Evolutionary conservation across 805 yeast species (phyloP), one percentile per base, ranked within the genome.

Genomic region (Hagleromyces aurorensis): DNA sequence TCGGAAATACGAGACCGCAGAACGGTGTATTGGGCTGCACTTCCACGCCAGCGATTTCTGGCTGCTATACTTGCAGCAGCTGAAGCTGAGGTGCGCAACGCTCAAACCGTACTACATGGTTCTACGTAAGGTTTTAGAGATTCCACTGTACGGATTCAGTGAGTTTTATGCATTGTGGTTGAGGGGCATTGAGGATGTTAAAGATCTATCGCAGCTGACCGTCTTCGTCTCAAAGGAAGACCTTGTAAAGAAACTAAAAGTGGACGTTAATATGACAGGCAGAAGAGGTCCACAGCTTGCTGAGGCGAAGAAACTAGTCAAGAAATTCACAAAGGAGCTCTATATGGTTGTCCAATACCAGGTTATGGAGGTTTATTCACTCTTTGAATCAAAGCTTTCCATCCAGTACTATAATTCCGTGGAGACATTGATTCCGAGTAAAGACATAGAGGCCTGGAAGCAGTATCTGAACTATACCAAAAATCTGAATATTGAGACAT

Each of bases 251-350:
- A 46, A 43, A 33, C 28, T 52, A 19, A 47, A 50, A 24, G 37
- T 51, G 4, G 44, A 48, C 21, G 22, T 40, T 3, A 22, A 41
- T 13, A 37, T 29, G 23, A 28, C 31, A 9, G 48, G 50, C 4
- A 47, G 61, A 34, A 42, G 40, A 21, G 61, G 61, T 34, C 46
- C 55, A 7, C 36, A 61, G 3, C 45, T 74, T 7, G 31, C 37
- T 5, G 59, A 55, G 12, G 45, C 61, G 6, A 53, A 61, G 28
- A 38, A 38, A 20, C 36, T 36, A 10, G 38, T 62, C 12, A 46
- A 34, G 22, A 48, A 54, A 26, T 37, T 43, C 19, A 41, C 58
- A 4, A 50, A 53, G 29, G 55, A 50, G 25, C 29, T 51, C 11
- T 57, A 54, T 33, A 38, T 46, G 44, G 52, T 44, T 5, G 36